These are phyloP conservation scores for Ophiostoma australiae DNA, from an alignment of 2,329 filamentous ascomycete genomes.

Conservation along the genomic window DNA sequence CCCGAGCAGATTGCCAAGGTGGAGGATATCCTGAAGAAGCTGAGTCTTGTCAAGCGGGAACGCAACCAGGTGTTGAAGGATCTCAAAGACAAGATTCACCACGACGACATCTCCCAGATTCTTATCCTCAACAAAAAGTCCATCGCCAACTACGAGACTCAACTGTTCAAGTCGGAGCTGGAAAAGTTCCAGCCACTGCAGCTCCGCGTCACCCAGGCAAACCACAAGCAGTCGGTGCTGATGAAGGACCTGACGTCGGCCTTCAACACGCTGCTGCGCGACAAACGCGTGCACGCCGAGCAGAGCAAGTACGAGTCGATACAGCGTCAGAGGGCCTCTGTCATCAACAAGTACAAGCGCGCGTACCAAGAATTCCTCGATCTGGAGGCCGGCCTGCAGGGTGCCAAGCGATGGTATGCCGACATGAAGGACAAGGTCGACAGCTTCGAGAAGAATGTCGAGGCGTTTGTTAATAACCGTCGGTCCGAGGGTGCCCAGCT, in stretches of 20 bases:
- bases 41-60: slow-evolving; percentile 89
- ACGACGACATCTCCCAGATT: slow-evolving; percentile 95
- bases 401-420: slow-evolving; percentile 87
- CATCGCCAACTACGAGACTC: slow-evolving; percentile 83
- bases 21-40: slow-evolving; percentile 83
- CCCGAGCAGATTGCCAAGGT: slow-evolving; percentile 84
- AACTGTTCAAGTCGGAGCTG: slow-evolving; percentile 92
- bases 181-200: slow-evolving; percentile 95
- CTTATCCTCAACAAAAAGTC: slow-evolving; percentile 97
- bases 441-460: slow-evolving; percentile 90
- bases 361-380: slow-evolving; percentile 91
- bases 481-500: slow-evolving; percentile 86
- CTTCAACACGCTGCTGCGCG: slow-evolving; percentile 84
- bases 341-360: slow-evolving; percentile 82
- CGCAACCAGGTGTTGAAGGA: slow-evolving; percentile 90
- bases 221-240: slow-evolving; percentile 87
- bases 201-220: slow-evolving; percentile 83
- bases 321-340: slow-evolving; percentile 72
- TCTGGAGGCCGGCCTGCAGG: slow-evolving; percentile 75
- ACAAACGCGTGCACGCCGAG: slow-evolving; percentile 87
- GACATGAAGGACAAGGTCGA: slow-evolving; percentile 96
- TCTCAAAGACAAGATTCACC: slow-evolving; percentile 91
- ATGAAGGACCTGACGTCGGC: slow-evolving; percentile 90
- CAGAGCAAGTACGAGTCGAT: slow-evolving; percentile 92
- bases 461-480: slow-evolving; percentile 93